Evolutionary conservation across 768 basidiomycete species (phyloP), one percentile per base, ranked within the genome.

Genomic region (Suillus occidentalis): DNA sequence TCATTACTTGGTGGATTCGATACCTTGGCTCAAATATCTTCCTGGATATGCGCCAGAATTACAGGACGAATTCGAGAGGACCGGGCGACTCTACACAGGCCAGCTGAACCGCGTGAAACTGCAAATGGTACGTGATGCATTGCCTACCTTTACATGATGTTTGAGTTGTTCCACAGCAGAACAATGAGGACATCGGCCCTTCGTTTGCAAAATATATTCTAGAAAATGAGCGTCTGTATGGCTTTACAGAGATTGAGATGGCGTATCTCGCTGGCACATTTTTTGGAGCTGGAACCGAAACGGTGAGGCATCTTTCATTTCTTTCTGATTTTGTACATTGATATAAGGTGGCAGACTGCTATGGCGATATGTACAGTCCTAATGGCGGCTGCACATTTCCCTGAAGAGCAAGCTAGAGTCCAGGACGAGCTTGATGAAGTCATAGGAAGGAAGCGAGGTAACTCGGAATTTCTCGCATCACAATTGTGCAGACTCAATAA

Each of bases 371-470:
- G 77, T 56, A 73, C 84, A 28, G 71, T 76, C 13, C 75, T 87
- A 31, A 78, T 87, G 76, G 85, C 85, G 0, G 82, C 85, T 1
- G 83, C 83, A 0, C 77, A 76, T 61, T 81, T 83, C 67, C 85
- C 85, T 1, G 78, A 81, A n/a, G 78, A 82, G 0, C 85, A 87
- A 58, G 71, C 69, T 8, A 75, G 68, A 14, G 81, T 86, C 0
- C 85, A 85, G 63, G 78, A 80, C 34, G 83, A 88, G 64, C 72
- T 88, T 6, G 84, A 87, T 62, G 58, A 65, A 7, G 80, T 87
- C 6, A 72, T 87, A 18, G 85, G 85, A 0, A 70, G 75, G 13
- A 80, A 68, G 18, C 68, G 65, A 53, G 53, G 71, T 72, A 62
- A 6, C 22, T 60, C 4, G 22, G 2, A 0, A 8, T 36, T 36